Evolutionary conservation across 371 early-diverging fungal species (phyloP).

Genomic region (Chytridium lagenaria): DNA sequence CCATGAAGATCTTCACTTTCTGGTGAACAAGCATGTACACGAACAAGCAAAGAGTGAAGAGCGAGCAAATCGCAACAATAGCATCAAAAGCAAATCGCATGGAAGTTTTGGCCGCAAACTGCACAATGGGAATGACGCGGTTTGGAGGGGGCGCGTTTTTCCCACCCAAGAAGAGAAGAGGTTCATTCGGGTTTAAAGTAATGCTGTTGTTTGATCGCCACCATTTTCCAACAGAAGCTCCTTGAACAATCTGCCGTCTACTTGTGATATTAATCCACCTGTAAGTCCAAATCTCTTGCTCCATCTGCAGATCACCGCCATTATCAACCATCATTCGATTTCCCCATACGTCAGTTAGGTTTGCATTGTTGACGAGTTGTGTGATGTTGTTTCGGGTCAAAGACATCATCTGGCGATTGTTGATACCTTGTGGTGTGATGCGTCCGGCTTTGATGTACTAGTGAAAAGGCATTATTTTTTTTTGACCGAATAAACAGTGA

Average conservation of each 20-base stretch:
- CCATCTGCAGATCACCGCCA: slow-evolving; percentile 7
- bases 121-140: slow-evolving; percentile 7
- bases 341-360: background rate
- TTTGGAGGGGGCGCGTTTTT: slow-evolving; percentile 5
- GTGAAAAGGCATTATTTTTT: background rate
- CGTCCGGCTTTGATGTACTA: slow-evolving; percentile 12
- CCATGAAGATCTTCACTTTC: slow-evolving; percentile 30
- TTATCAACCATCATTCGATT: background rate
- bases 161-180: slow-evolving; percentile 12
- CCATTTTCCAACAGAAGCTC: slow-evolving; percentile 5
- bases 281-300: slow-evolving; percentile 6
- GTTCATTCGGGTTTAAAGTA: background rate
- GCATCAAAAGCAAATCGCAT: slow-evolving; percentile 21
- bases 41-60: slow-evolving; percentile 15
- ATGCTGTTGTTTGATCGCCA: background rate
- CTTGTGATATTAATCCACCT: background rate
- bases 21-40: slow-evolving; percentile 20
- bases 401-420: background rate
- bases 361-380: slow-evolving; percentile 14
- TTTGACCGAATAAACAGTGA: background rate
- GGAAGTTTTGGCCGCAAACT: slow-evolving; percentile 7
- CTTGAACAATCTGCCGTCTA: background rate
- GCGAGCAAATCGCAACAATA: slow-evolving; percentile 8
- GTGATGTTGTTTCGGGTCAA: slow-evolving; percentile 7
- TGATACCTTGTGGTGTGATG: background rate